Percentiles rank a stretch among this genome's conserved stretches.
Conservation (phyloP, 805 yeast genomes). For the Hanseniaspora pseudoguilliermondii region DNA sequence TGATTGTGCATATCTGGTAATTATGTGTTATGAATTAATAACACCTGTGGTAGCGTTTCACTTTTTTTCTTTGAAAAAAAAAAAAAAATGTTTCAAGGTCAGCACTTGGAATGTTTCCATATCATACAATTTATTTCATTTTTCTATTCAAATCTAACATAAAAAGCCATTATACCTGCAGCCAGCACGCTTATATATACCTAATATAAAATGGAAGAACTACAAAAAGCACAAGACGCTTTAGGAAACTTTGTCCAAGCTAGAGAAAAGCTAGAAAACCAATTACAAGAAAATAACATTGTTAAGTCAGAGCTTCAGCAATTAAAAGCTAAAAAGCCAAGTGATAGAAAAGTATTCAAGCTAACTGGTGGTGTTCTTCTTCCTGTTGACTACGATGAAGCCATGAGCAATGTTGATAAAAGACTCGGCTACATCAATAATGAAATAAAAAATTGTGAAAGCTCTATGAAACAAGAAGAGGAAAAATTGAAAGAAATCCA, state of each 20-base stretch:
- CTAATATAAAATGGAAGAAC: conserved; percentile 31
- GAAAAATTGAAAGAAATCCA: conserved; percentile 46
- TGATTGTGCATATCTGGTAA: too few relatives aligned
- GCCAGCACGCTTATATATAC: conserved; percentile 10
- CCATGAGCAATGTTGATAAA: conserved; percentile 70
- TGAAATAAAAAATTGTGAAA: conserved; percentile 71
- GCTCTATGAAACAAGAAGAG: conserved; percentile 9
- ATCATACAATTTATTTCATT: not conserved
- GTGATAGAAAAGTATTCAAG: conserved; percentile 66
- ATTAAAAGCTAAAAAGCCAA: conserved; percentile 33
- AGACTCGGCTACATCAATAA: conserved; percentile 75
- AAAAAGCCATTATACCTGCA: not conserved
- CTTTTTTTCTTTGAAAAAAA: not conserved
- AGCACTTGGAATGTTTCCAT: too few relatives aligned
- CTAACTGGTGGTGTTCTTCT: conserved; percentile 83
- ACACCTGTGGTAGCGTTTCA: not conserved
- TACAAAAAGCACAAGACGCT: conserved; percentile 36
- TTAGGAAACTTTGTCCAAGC: conserved; percentile 47
- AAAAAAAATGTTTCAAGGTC: not conserved
- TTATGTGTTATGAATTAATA: too few relatives aligned
- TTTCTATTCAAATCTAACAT: not conserved
- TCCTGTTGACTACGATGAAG: conserved; percentile 78
- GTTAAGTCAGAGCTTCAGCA: conserved; percentile 68
- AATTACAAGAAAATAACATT: conserved; percentile 82
- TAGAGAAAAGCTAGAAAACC: conserved; percentile 84